Evolutionary conservation across 78 protist genomes (phyloP), one percentile per base, ranked within the genome.

Genomic region (Dictyostelium brefeldianum): DNA sequence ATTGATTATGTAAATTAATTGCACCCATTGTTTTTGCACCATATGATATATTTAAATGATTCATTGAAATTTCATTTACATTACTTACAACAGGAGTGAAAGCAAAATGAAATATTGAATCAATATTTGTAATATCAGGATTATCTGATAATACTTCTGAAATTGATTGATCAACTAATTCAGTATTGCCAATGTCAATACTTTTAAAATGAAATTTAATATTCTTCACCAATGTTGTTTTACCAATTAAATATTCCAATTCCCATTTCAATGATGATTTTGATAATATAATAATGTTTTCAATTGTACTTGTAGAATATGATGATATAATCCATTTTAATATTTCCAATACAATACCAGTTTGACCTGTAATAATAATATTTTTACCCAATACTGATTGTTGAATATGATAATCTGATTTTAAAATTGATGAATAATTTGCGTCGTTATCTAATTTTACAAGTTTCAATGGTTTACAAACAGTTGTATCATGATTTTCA

Each of bases 51-150:
- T 73, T 14, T 8, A 31, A 20, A n/a, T 9, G 4, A 46, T 31
- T 46, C 31, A 27, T 46, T 7, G 62, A 9, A 8, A 78, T 73
- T 10, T 20, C 54, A 22, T 54, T 22, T 27, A 71, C 54, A 2
- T 31, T 70, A 11, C 67, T 29, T 0, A 65, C 70, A 8, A 43
- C 54, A 31, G 78, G 78, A 62, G 71, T 57, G 17, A 62, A 62
- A 0, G 96, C 96, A 29, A 71, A 53, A 46, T 89, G 94, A 62
- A 84, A 82, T 36, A 94, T 18, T 8, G 89, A 79, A 1, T 87
- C 64, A 29, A 94, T 89, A 9, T 57, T 47, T 20, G 18, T 56
- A 27, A 59, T 41, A 0, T 56, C 2, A 46, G 83, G 83, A 36
- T 73, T 47, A 1, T 78, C 51, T 3, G 51, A 0, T 29, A 50